A percentile compares a stretch with the other conserved stretches of the same genome.
Conservation (phyloP, 495 filamentous ascomycete genomes). For the Penicillium simplicissimum region DNA sequence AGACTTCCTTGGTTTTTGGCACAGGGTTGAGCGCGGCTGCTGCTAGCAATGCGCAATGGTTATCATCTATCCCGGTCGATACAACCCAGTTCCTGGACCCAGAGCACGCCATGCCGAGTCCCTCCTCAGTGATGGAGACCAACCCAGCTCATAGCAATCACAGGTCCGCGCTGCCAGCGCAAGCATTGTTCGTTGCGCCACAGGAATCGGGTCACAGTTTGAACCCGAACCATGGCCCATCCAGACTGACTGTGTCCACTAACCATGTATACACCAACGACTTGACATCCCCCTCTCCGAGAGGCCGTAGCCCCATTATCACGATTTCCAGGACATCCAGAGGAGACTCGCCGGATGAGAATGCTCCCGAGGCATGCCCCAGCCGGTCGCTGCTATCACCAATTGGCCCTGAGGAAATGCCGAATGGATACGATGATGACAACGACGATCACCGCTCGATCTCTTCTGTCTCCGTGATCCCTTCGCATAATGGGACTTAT, state of each 20-base stretch:
- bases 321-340: slow-evolving; percentile 47
- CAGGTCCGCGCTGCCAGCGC: not conserved
- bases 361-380: slow-evolving; percentile 26
- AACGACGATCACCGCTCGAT: slow-evolving; percentile 23
- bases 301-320: slow-evolving; percentile 47
- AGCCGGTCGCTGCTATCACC: slow-evolving; percentile 48
- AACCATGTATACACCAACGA: slow-evolving; percentile 23
- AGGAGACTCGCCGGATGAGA: slow-evolving; percentile 50
- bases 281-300: slow-evolving; percentile 23
- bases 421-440: slow-evolving; percentile 35
- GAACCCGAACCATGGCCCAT: slow-evolving; percentile 10
- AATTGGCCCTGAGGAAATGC: slow-evolving; percentile 18
- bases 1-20: slow-evolving; percentile 5
- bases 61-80: slow-evolving; percentile 9
- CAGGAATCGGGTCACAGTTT: slow-evolving; percentile 13
- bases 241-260: slow-evolving; percentile 24
- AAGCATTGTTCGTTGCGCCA: not conserved
- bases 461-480: slow-evolving; percentile 21
- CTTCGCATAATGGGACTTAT: slow-evolving; percentile 38
- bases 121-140: slow-evolving; percentile 4
- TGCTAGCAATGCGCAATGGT: slow-evolving; percentile 9
- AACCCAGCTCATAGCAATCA: not conserved
- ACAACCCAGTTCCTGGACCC: slow-evolving; percentile 17
- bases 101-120: slow-evolving; percentile 18
- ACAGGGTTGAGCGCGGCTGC: not conserved